Base-by-base conservation (phyloP, 73 alveolate genomes). In the Paramecium tetraurelia region DNA sequence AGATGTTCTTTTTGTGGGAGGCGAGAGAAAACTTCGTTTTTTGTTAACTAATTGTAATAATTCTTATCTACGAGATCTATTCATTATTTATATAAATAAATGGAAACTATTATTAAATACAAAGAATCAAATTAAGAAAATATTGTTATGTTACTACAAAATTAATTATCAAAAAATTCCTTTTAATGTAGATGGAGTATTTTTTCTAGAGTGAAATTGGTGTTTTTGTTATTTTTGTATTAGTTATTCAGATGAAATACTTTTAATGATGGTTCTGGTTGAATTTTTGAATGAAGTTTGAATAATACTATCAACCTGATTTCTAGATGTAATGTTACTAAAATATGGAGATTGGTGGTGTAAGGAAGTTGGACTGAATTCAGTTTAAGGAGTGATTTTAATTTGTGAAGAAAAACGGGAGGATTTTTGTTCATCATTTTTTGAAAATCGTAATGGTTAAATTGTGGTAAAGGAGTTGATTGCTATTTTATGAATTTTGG, bases 61-160 rank as follows among this genome's bases (percentile, higher is more conserved):
- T 63, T 63, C 84, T 16, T 31, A 63, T 63, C 84, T 63, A 63
- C 84, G 84, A 33, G 84, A 63, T 63, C 84, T 63, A 24, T 63
- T 63, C 84, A 63, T 63, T 53, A 18, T 53, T 18, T 53, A 16
- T 53, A 53, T 53, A 53, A 53, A 18, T 53, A 53, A 53, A 16
- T 53, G 35, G 31, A 53, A 53, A 53, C 69, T 53, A 53, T 53
- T 53, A 7, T 18, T 53, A 53, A n/a, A 53, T 40, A 7, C 12
- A 40, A 40, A 12, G 31, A 53, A 16, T 16, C 22, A 48, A 48
- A 14, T 48, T 48, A 16, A 48, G 22, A n/a, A 48, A 48, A 48
- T 48, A 48, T 48, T 48, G 12, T 12, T 48, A 48, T 48, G 59
- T 48, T 48, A 48, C 48, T 2, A 53, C 69, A 53, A 53, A 53